phyloP scores from a whole-genome alignment of 139 green algal species.

The Coelastrella sp. region DNA sequence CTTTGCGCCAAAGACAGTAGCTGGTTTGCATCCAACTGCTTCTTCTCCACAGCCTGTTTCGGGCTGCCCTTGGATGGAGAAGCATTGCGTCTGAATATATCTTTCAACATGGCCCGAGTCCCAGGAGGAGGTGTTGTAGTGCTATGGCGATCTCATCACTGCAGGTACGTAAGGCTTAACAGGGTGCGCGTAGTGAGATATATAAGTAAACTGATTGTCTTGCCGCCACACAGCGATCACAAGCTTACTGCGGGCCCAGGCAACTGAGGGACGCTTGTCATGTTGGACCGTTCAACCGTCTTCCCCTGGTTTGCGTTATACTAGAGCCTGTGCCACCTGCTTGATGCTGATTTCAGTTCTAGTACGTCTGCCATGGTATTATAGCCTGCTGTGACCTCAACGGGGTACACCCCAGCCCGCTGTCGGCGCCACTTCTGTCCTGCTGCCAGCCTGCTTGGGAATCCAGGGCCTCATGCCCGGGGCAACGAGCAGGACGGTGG shows the following conservation, averaged over 20 bases:
- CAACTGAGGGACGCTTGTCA: neutral
- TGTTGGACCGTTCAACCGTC: neutral
- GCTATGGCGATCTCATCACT: neutral
- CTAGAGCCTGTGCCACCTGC: too few species aligned
- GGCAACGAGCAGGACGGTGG: neutral
- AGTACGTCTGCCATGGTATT: too few species aligned
- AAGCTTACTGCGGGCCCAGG: neutral
- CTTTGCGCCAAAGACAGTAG: neutral
- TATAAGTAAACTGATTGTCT: too few species aligned
- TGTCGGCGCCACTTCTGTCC: neutral
- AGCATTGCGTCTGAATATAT: neutral
- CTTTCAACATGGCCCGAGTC: neutral
- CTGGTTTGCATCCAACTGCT: slow-evolving; percentile 12
- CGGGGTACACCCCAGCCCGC: too few species aligned
- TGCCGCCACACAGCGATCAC: too few species aligned
- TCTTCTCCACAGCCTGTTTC: neutral
- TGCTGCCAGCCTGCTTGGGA: neutral
- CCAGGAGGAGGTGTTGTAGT: neutral
- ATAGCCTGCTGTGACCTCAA: too few species aligned
- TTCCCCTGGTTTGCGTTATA: too few species aligned
- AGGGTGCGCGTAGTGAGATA: neutral
- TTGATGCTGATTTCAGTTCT: too few species aligned
- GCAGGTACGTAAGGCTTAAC: too few species aligned
- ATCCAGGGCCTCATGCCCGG: neutral
- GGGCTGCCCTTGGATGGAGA: neutral